Evolutionary conservation across 768 basidiomycete genomes (phyloP).

Genomic region (Leccinum truebloodii): DNA sequence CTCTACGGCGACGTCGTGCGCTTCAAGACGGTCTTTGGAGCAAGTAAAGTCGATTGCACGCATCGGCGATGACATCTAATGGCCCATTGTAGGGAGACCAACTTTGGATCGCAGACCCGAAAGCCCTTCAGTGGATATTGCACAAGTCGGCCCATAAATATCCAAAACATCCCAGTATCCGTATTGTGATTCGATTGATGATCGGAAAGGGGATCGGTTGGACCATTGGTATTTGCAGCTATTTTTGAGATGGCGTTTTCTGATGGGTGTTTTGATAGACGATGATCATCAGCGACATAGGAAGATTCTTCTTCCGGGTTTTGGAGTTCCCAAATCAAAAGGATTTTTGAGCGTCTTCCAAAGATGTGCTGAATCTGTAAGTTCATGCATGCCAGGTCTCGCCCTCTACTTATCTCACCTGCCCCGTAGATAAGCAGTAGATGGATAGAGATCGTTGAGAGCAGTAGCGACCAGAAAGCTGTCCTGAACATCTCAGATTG

Average conservation of each 20-base stretch:
- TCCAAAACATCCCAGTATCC: slow-evolving; percentile 36
- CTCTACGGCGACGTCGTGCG: slow-evolving; percentile 33
- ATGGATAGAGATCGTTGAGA: neutral
- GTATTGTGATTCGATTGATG: slow-evolving; percentile 3
- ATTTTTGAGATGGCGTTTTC: too few species aligned
- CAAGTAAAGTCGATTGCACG: slow-evolving; percentile 2
- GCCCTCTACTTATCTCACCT: neutral
- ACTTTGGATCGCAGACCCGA: slow-evolving; percentile 49
- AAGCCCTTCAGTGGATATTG: slow-evolving; percentile 42
- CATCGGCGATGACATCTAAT: neutral
- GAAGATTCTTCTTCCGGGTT: slow-evolving; percentile 56
- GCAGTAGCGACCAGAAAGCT: neutral
- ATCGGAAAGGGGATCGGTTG: neutral
- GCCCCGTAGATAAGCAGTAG: neutral
- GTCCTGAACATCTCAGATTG: neutral
- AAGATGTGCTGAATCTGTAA: slow-evolving; percentile 33
- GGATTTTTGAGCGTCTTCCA: slow-evolving; percentile 52
- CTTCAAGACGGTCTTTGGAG: slow-evolving; percentile 30
- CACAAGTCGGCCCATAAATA: slow-evolving; percentile 46
- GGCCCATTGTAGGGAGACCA: slow-evolving; percentile 39
- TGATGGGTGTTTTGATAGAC: slow-evolving; percentile 18
- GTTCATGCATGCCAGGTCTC: neutral
- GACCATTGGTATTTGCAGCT: neutral
- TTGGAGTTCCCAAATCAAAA: slow-evolving; percentile 49
- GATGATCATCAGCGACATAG: slow-evolving; percentile 53